Conservation (phyloP, 78 protist genomes). For the Dictyostelium capitatum region DNA sequence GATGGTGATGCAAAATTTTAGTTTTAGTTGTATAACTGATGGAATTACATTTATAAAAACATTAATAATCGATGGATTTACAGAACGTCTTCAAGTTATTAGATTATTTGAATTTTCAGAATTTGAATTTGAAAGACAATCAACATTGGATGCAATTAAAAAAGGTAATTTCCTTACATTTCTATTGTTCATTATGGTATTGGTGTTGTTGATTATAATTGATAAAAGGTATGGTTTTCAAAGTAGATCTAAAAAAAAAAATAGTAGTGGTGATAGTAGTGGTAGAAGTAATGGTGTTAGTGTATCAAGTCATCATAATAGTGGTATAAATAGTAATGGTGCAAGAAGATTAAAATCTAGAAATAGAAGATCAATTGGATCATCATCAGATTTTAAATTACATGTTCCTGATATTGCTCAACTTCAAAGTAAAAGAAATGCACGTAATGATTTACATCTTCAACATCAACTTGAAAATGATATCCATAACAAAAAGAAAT, state of each 20-base stretch:
- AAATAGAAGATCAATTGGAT: neutral
- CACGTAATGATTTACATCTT: neutral
- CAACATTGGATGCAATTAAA: neutral
- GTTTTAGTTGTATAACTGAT: no score
- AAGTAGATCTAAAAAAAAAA: neutral
- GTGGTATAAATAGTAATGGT: neutral
- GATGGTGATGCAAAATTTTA: no score
- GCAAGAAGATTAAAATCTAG: neutral
- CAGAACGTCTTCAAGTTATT: neutral
- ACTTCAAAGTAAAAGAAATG: neutral
- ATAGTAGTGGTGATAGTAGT: neutral
- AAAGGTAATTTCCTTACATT: conserved; percentile 28
- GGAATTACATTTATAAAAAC: no score
- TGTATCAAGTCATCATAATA: neutral
- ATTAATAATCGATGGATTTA: neutral
- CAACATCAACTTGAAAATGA: neutral
- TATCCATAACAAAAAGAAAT: neutral
- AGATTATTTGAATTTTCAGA: neutral
- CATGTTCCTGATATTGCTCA: neutral
- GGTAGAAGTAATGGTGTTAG: neutral
- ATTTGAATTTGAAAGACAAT: conserved; percentile 10
- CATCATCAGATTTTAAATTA: neutral
- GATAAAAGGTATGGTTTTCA: conserved; percentile 4
- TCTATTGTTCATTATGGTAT: neutral
- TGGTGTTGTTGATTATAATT: neutral